phyloP scores from a whole-genome alignment of 176 grass and related monocot genomes.

The Musa acuminata region DNA sequence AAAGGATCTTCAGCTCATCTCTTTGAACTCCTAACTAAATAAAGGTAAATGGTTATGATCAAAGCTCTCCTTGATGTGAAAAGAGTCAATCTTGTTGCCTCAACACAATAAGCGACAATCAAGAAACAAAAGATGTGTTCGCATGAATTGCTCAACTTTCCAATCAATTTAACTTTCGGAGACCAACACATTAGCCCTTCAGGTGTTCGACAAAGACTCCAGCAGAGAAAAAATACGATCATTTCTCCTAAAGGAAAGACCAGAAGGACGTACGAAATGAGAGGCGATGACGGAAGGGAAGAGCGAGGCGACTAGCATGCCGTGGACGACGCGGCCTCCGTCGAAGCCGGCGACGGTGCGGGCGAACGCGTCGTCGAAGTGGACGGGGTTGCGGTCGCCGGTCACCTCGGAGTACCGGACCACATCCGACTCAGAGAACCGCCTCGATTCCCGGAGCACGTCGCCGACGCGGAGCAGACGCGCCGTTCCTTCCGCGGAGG shows the following conservation, averaged over 20 bases:
- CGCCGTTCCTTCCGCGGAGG: not conserved
- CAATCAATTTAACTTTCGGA: too few species aligned
- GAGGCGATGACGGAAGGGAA: conserved; percentile 58
- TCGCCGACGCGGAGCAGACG: conserved; percentile 31
- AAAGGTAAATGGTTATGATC: too few species aligned
- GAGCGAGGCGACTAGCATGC: conserved; percentile 69
- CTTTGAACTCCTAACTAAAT: too few species aligned
- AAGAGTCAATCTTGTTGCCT: too few species aligned
- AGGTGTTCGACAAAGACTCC: not conserved
- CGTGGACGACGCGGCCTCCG: conserved; percentile 52
- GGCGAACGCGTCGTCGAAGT: conserved; percentile 40
- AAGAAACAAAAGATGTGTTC: too few species aligned
- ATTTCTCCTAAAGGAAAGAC: not conserved
- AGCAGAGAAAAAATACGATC: not conserved
- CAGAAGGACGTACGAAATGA: conserved; percentile 27
- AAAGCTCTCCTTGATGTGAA: too few species aligned
- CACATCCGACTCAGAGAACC: conserved; percentile 53
- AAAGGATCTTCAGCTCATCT: too few species aligned
- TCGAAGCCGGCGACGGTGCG: conserved; percentile 30
- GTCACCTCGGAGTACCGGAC: conserved; percentile 36
- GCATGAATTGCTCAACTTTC: too few species aligned
- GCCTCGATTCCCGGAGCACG: conserved; percentile 24
- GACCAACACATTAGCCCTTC: not conserved
- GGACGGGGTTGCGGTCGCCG: conserved; percentile 60
- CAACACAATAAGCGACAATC: too few species aligned